phyloP scores from a whole-genome alignment of 352 stramenopile species.

The Pythium insidiosum region DNA sequence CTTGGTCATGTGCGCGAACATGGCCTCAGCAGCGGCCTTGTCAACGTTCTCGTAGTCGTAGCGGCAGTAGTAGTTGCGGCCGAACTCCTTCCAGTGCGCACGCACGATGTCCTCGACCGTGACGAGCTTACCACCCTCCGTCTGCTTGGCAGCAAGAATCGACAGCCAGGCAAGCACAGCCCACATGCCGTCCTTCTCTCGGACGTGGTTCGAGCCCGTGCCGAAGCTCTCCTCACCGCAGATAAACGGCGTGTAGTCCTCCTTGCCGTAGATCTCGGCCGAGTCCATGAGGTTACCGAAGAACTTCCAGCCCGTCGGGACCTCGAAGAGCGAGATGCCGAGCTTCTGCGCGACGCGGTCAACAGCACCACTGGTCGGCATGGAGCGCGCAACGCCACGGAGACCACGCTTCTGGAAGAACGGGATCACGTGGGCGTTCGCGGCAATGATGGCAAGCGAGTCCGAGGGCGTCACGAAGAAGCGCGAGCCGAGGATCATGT shows the following conservation, averaged over 20 bases:
- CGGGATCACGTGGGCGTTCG: conserved; percentile 95
- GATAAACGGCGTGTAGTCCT: conserved; percentile 98
- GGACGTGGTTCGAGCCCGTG: conserved; percentile 98
- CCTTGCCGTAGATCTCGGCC: conserved; percentile 91
- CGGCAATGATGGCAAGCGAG: conserved; percentile 97
- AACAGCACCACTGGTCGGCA: conserved; percentile 96
- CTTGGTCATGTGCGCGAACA: conserved; percentile 71
- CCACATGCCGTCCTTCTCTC: conserved; percentile 99
- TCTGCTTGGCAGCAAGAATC: conserved; percentile 92
- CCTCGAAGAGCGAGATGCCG: conserved; percentile 94
- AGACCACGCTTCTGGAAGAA: conserved; percentile 93
- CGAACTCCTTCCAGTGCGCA: conserved; percentile 95
- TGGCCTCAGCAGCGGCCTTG: conserved; percentile 65
- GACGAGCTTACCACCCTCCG: conserved; percentile 86
- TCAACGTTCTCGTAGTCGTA: conserved; percentile 99
- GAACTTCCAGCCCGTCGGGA: conserved; percentile 99
- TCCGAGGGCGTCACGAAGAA: conserved; percentile 99
- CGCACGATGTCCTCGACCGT: conserved; percentile 95
- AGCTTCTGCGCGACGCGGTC: conserved; percentile 96
- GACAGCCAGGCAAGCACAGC: conserved; percentile 97
- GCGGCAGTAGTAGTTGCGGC: conserved; percentile 98
- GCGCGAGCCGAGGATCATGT: conserved; percentile 96
- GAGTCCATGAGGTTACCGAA: conserved; percentile 99
- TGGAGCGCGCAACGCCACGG: conserved; percentile 94
- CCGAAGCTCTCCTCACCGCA: conserved; percentile 99